These are phyloP conservation scores for Pythium aphanidermatum DNA, from an alignment of 352 stramenopile genomes.

Conservation along the genomic window DNA sequence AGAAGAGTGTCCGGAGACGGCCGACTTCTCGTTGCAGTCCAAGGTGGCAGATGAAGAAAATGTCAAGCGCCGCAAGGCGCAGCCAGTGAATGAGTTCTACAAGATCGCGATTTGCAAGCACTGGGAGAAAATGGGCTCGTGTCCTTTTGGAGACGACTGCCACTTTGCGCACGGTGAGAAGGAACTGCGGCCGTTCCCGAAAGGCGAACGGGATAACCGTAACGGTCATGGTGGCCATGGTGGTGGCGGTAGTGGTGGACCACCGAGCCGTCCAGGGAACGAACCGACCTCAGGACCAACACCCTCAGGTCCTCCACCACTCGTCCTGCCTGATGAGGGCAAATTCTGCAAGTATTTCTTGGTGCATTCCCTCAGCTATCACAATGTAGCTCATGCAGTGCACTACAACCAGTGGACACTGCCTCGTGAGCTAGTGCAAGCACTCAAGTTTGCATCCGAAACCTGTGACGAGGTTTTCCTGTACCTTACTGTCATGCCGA, in stretches of 20 bases:
- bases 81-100: slow-evolving; percentile 95
- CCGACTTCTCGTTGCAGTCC: slow-evolving; percentile 92
- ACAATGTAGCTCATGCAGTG: slow-evolving; percentile 78
- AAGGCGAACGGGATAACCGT: slow-evolving; percentile 54
- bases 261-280: not conserved
- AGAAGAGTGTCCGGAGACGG: slow-evolving; percentile 90
- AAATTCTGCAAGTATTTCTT: slow-evolving; percentile 83
- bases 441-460: slow-evolving; percentile 65
- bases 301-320: slow-evolving; percentile 9
- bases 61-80: slow-evolving; percentile 77
- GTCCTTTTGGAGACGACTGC: slow-evolving; percentile 95
- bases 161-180: slow-evolving; percentile 96
- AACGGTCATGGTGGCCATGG: slow-evolving; percentile 4
- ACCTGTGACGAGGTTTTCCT: slow-evolving; percentile 80
- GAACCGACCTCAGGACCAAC: not conserved
- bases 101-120: slow-evolving; percentile 98
- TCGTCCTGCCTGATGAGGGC: slow-evolving; percentile 58
- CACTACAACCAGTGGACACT: slow-evolving; percentile 69
- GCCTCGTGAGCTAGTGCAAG: slow-evolving; percentile 37
- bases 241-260: not conserved
- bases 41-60: slow-evolving; percentile 89
- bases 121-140: slow-evolving; percentile 93
- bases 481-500: slow-evolving; percentile 61
- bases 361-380: slow-evolving; percentile 70
- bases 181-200: slow-evolving; percentile 87